Evolutionary conservation across 768 basidiomycete species (phyloP).

Genomic region (Boletus reticuloceps): DNA sequence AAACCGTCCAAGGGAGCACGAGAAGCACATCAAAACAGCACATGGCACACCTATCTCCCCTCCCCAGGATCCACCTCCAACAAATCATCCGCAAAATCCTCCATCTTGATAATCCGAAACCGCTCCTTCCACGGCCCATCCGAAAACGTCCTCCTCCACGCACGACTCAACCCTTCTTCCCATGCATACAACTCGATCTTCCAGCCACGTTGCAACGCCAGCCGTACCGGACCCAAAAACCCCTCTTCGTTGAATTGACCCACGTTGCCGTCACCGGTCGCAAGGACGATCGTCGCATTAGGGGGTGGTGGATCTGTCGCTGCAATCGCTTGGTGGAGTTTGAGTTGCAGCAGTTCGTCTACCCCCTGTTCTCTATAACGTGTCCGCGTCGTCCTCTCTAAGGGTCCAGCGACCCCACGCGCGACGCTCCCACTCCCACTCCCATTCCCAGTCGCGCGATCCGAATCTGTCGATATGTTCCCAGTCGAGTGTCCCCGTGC

Average conservation of each 20-base stretch:
- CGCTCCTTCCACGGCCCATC: constrained; percentile 38
- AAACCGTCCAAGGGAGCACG: too few relatives aligned
- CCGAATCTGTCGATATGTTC: constrained; percentile 28
- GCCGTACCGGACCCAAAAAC: constrained; percentile 83
- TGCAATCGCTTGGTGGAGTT: constrained; percentile 83
- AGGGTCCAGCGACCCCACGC: constrained; percentile 12
- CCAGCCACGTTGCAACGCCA: constrained; percentile 89
- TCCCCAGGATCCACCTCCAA: constrained; percentile 41
- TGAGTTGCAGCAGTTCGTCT: constrained; percentile 91
- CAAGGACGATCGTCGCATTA: constrained; percentile 81
- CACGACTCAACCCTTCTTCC: constrained; percentile 76
- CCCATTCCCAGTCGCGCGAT: constrained; percentile 6
- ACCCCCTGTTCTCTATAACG: constrained; percentile 90
- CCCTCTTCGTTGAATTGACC: constrained; percentile 93
- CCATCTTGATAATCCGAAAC: constrained; percentile 62
- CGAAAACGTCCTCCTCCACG: constrained; percentile 76
- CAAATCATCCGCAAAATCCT: constrained; percentile 61
- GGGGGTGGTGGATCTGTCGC: constrained; percentile 61
- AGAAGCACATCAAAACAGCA: too few relatives aligned
- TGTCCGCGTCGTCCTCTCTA: constrained; percentile 34
- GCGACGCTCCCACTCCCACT: neutral
- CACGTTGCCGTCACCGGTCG: constrained; percentile 91
- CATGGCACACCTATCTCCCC: constrained; percentile 12
- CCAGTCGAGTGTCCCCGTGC: constrained; percentile 16
- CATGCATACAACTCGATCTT: constrained; percentile 93